Percentiles rank a stretch among this genome's conserved stretches.
These are phyloP conservation scores for Serendipita sp. DNA, from an alignment of 768 basidiomycete genomes.

Conservation along the genomic window DNA sequence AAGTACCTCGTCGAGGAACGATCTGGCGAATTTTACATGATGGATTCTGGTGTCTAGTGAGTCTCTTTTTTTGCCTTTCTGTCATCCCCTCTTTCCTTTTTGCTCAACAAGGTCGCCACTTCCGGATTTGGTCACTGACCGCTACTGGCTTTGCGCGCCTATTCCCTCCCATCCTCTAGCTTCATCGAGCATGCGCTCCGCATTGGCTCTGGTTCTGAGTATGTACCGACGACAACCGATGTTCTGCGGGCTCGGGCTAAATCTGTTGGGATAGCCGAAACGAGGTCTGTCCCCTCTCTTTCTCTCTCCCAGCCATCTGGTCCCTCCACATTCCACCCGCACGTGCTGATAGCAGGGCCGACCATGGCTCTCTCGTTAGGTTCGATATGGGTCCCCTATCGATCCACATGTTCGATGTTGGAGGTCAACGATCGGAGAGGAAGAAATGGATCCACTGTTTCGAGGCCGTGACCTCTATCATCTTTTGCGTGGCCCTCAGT, in stretches of 20 bases:
- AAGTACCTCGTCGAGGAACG: conserved; percentile 12
- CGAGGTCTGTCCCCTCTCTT: conserved; percentile 10
- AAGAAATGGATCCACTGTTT: conserved; percentile 30
- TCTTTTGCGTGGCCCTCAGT: conserved; percentile 32
- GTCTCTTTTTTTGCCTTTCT: conserved; percentile 7
- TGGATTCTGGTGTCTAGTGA: conserved; percentile 27
- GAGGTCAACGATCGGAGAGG: conserved; percentile 30
- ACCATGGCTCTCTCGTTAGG: conserved; percentile 12
- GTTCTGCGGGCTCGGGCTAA: conserved; percentile 30
- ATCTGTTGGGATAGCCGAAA: conserved; percentile 32
- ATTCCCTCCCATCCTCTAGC: conserved; percentile 11
- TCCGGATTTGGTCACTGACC: background rate
- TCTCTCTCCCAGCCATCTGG: background rate
- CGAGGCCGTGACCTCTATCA: conserved; percentile 32
- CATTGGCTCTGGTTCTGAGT: conserved; percentile 23
- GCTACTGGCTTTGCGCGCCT: background rate
- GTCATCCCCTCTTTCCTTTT: background rate
- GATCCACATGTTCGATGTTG: conserved; percentile 37
- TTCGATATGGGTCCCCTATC: conserved; percentile 30
- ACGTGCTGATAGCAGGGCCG: background rate
- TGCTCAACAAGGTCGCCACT: background rate
- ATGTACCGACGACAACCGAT: conserved; percentile 28
- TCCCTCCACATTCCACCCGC: background rate
- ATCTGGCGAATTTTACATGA: conserved; percentile 6
- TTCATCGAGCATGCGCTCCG: conserved; percentile 28